phyloP scores from a whole-genome alignment of 1,139 yeast species.

The Chernovozyma aurita region DNA sequence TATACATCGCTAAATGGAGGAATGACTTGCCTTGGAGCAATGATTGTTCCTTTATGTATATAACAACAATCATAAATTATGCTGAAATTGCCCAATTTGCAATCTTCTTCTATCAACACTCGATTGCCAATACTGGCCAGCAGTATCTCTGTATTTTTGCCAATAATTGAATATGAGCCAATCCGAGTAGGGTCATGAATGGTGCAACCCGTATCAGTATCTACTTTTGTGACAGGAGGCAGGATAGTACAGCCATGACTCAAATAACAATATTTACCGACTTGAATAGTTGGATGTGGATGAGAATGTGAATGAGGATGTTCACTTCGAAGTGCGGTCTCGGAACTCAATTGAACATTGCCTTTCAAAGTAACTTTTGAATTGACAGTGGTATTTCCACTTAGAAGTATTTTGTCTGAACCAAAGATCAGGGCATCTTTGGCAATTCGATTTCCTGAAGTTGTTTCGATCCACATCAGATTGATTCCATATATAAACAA shows the following conservation, averaged over 20 bases:
- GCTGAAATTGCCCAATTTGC: conserved; percentile 36
- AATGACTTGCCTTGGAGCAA: conserved; percentile 55
- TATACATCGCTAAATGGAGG: conserved; percentile 58
- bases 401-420: conserved; percentile 22
- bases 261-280: conserved; percentile 51
- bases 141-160: conserved; percentile 33
- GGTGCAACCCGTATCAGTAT: conserved; percentile 7
- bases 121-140: conserved; percentile 55
- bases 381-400: conserved; percentile 32
- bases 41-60: conserved; percentile 40
- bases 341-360: conserved; percentile 23
- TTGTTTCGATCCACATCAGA: conserved; percentile 39
- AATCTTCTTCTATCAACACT: conserved; percentile 46
- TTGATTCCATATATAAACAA: too few relatives aligned
- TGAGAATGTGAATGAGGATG: conserved; percentile 2
- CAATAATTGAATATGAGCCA: conserved; percentile 59
- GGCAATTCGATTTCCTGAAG: conserved; percentile 56
- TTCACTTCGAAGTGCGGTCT: conserved; percentile 20
- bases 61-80: conserved; percentile 63
- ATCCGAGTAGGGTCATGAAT: conserved; percentile 34
- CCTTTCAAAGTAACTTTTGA: conserved; percentile 19
- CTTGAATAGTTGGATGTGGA: conserved; percentile 29
- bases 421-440: conserved; percentile 33
- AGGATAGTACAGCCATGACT: conserved; percentile 22
- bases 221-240: conserved; percentile 26